Evolutionary conservation across 768 basidiomycete genomes (phyloP), one percentile per base, ranked within the genome.

Genomic region (Lactarius sp.): DNA sequence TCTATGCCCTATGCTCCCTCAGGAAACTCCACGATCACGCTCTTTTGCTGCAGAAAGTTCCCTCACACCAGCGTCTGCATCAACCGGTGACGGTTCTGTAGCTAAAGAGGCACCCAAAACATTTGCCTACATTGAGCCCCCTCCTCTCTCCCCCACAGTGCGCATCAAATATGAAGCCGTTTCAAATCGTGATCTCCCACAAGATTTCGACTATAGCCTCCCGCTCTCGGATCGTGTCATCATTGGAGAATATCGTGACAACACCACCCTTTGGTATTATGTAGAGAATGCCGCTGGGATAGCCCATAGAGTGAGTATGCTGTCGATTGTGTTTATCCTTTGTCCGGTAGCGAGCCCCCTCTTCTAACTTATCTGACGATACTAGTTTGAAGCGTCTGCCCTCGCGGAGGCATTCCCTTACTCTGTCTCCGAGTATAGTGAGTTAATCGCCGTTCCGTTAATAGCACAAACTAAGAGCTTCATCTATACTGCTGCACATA

Each of bases 371-470:
- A 12, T 36, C 6, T 20, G 14, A 16, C 20, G 22, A 52, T 50
- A 47, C 37, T 6, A 68, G 68, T 68, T 56, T 39, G 58, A 57
- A 27, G 55, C 66, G 9, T 36, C 51, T 47, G 22, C 22, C 41
- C 61, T 67, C 42, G 34, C 51, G 39, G 41, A 50, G 42, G 53
- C 59, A 46, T 66, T 60, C 49, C 68, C 68, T 42, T 33, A 56
- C 52, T 37, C 66, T 14, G 68, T 68, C 22, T 61, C 67, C 52
- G 59, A 62, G 16, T 68, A 64, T 37, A 44, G 68, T 68, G 42
- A 54, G 68, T 52, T 33, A 37, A 47, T 47, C 22, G 12, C 44
- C 13, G 42, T 53, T 52, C 33, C 41, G 22, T 36, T 34, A n/a
- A 9, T 20, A 18, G 39, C 34, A 20, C 41, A 52, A 54, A 36